Base-by-base conservation (phyloP, 2,329 filamentous ascomycete species). In the Alternaria panax region DNA sequence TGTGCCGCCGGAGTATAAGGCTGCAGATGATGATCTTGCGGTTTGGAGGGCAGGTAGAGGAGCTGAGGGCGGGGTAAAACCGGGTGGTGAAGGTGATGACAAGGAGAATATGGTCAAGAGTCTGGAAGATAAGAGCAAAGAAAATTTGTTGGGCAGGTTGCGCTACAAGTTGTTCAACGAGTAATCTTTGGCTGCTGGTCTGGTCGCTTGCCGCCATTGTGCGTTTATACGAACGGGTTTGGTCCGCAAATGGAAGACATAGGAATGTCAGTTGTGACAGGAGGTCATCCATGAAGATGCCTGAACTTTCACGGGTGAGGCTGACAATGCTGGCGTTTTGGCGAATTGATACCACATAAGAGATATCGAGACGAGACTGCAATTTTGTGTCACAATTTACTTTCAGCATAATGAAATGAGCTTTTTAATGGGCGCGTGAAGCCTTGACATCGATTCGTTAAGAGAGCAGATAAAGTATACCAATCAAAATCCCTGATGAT, bases 21-120 rank as follows among this genome's bases (percentile, higher is more conserved):
- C 62, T 9, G 43, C 50, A 3, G 55, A 62, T 12, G 60, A 68
- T 28, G 67, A 67, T 25, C 7, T 67, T 3, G 14, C 36, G 14
- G 57, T 52, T 4, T 70, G 60, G 59, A 65, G 24, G 30, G 12
- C 41, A 42, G 57, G 41, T 11, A 0, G 34, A 6, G 28, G 34
- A 3, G 20, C 16, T 11, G 30, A 12, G 2, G 1, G 16, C 14
- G 36, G 6, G 8, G 46, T 48, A 8, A 47, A 55, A 5, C 18
- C 24, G 3, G 7, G 22, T 7, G 28, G 3, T 16, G 14, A 8
- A 9, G 12, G 50, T 2, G 7, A 8, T 7, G 11, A 7, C 6
- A 7, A 16, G 20, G 18, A 22, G 4, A 7, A 50, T 22, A 14
- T 5, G 5, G 1, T 9, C 36, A 40, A 51, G 22, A 12, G 1